Base-by-base conservation (phyloP, 108 stramenopile genomes). In the Fragilaria crotonensis region DNA sequence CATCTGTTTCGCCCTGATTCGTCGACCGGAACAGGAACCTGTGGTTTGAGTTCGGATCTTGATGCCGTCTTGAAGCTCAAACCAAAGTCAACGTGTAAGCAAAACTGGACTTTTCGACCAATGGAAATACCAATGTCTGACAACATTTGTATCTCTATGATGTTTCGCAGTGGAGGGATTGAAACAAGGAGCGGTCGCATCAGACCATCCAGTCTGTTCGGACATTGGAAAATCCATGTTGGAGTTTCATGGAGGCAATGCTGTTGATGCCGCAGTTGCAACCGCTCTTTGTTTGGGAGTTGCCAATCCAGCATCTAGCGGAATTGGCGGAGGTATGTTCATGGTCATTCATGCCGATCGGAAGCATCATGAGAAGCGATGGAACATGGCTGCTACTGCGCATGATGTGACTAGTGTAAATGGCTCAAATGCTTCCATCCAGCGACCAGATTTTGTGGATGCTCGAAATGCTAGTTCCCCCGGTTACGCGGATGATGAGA, bases 321-420 rank as follows among this genome's bases (percentile, higher is more conserved):
- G 91, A 1, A 59, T 93, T 7, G 91, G 91, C 46, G 91, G 91
- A 25, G 91, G 91, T 3, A 78, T 73, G 5, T 87, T 87, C 66
- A 83, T 93, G 2, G 48, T 93, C 21, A 57, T 83, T 46, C 84
- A 89, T 59, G 58, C 70, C 23, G 67, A 75, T 44, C 46, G 27
- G 30, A 22, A 30, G 3, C 25, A 73, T 51, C 53, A 61, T 53
- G 68, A 70, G 48, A 33, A 30, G 2, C 32, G 26, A 14, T 14
- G 25, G 53, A 26, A 48, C 14, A 47, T 51, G 26, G 26, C 45
- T 25, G 17, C 56, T 4, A 52, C 45, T 4, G 25, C 66, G 7
- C n/a, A n/a, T n/a, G n/a, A n/a, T n/a, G n/a, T n/a, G n/a, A n/a
- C n/a, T n/a, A n/a, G n/a, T n/a, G n/a, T n/a, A n/a, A n/a, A n/a